phyloP scores from a whole-genome alignment of 2,329 filamentous ascomycete species.

The Microcyclosporella mali region DNA sequence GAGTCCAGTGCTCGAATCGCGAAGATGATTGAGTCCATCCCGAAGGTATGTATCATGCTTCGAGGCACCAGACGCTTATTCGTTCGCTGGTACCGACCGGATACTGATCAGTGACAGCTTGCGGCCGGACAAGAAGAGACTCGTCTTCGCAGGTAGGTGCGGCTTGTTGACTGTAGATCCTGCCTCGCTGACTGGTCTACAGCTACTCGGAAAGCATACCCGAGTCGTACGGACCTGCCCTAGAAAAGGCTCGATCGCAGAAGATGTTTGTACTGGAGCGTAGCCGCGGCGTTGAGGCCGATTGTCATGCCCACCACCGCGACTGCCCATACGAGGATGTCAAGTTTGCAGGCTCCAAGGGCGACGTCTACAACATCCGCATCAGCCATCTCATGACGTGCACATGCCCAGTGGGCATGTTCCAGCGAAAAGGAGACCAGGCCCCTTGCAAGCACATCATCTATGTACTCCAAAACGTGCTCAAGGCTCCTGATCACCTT shows the following conservation, averaged over 20 bases:
- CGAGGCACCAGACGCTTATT: too few species aligned
- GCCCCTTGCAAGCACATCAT: slow-evolving; percentile 55
- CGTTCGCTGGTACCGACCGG: too few species aligned
- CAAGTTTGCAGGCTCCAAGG: slow-evolving; percentile 54
- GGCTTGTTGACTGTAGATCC: too few species aligned
- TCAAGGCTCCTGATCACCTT: slow-evolving; percentile 51
- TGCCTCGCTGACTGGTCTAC: slow-evolving; percentile 3
- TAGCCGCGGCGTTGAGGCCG: slow-evolving; percentile 38
- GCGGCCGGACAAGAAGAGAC: slow-evolving; percentile 19
- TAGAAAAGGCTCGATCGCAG: slow-evolving; percentile 22
- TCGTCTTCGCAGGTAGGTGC: slow-evolving; percentile 18
- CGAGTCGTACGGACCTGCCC: slow-evolving; percentile 18
- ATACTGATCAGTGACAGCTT: too few species aligned
- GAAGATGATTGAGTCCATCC: slow-evolving; percentile 1
- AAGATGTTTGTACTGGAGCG: slow-evolving; percentile 54
- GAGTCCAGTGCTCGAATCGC: slow-evolving; percentile 3
- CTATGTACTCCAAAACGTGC: slow-evolving; percentile 53
- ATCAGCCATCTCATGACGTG: slow-evolving; percentile 46
- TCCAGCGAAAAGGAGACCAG: slow-evolving; percentile 42
- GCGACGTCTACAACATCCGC: slow-evolving; percentile 55
- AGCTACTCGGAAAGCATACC: slow-evolving; percentile 13
- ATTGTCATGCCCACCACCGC: slow-evolving; percentile 44
- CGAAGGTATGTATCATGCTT: too few species aligned
- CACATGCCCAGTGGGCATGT: slow-evolving; percentile 20
- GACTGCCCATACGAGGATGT: slow-evolving; percentile 48